Conservation (phyloP, 2,329 filamentous ascomycete genomes). For the Alternaria dauci region DNA sequence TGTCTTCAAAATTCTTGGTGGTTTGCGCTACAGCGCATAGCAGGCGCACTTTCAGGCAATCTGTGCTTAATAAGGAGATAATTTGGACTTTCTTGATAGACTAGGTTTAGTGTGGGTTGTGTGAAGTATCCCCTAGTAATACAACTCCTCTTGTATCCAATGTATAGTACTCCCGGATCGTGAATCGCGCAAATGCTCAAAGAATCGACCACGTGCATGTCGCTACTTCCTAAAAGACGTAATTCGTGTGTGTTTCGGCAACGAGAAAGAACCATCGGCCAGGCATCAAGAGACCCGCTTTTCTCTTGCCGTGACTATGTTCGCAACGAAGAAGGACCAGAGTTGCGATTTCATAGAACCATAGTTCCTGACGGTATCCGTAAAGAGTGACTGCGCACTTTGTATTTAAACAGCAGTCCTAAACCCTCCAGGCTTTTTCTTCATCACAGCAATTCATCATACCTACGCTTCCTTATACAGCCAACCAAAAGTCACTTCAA, state of each 20-base stretch:
- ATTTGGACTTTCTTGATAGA: not conserved
- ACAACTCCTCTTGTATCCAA: not conserved
- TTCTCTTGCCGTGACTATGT: not conserved
- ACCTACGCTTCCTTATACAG: not conserved
- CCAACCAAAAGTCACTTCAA: not conserved
- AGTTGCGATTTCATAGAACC: not conserved
- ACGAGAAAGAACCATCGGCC: not conserved
- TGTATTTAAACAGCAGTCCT: not conserved
- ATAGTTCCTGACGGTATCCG: not conserved
- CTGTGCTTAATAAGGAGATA: not conserved
- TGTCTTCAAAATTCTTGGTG: not conserved
- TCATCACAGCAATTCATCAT: not conserved
- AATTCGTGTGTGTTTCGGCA: not conserved
- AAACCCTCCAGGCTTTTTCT: not conserved
- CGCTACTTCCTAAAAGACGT: not conserved
- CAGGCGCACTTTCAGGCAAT: not conserved
- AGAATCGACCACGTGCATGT: not conserved
- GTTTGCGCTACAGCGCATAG: not conserved
- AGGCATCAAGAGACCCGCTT: not conserved
- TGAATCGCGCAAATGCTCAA: not conserved
- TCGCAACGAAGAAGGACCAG: not conserved
- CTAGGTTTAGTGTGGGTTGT: not conserved
- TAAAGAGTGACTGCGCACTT: not conserved
- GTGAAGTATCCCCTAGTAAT: not conserved
- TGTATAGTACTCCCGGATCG: not conserved